Evolutionary conservation across 139 green algal genomes (phyloP).

Genomic region (Monoraphidium neglectum): DNA sequence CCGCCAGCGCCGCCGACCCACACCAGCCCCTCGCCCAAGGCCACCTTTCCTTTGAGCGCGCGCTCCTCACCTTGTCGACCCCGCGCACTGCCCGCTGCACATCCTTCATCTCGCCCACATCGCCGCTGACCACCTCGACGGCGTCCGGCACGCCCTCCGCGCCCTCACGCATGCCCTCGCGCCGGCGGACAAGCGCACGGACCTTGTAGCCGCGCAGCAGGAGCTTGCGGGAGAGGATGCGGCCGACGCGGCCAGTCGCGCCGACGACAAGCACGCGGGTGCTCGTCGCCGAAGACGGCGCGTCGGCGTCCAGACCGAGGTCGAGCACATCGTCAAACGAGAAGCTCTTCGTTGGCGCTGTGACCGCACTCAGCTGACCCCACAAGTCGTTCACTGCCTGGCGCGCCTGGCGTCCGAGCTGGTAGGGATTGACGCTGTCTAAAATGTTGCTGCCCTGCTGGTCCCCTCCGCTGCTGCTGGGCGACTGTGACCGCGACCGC

Average conservation of each 20-base stretch:
- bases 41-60: not conserved
- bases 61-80: conserved; percentile 85
- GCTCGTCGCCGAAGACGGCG: conserved; percentile 65
- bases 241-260: conserved; percentile 89
- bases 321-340: conserved; percentile 32
- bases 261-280: conserved; percentile 96
- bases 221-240: conserved; percentile 94
- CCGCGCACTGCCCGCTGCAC: conserved; percentile 79
- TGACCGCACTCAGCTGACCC: conserved; percentile 62
- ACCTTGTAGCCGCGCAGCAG: conserved; percentile 96
- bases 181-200: conserved; percentile 72
- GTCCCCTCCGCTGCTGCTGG: not conserved
- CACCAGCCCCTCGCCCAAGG: too few species aligned
- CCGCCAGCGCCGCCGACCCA: too few species aligned
- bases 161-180: conserved; percentile 15
- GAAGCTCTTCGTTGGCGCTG: conserved; percentile 39
- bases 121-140: conserved; percentile 84
- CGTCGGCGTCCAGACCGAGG: conserved; percentile 44
- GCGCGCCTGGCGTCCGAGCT: conserved; percentile 74
- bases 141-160: conserved; percentile 65
- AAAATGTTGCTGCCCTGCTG: conserved; percentile 24
- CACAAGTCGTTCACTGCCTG: conserved; percentile 88
- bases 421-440: conserved; percentile 75
- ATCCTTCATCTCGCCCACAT: conserved; percentile 78
- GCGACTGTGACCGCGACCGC: not conserved